A percentile compares a stretch with the other conserved stretches of the same genome.
These are phyloP conservation scores for Phaffia australis DNA, from an alignment of 768 basidiomycete species.

Conservation along the genomic window DNA sequence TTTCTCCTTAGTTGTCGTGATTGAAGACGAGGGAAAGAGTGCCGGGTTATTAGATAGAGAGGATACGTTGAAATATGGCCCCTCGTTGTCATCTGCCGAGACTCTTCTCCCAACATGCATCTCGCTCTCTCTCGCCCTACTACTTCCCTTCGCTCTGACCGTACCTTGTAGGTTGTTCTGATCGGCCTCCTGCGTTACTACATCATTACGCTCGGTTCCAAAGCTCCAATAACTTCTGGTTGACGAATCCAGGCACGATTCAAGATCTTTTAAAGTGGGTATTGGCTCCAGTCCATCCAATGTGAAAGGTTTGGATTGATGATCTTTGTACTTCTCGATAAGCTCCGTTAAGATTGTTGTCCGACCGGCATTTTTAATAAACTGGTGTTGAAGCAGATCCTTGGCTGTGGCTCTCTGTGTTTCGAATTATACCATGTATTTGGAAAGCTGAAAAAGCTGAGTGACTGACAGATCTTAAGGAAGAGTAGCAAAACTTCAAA, in stretches of 20 bases:
- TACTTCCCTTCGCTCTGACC: background rate
- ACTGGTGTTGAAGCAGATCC: slow-evolving; percentile 85
- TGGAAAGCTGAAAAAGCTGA: background rate
- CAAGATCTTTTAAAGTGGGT: slow-evolving; percentile 2
- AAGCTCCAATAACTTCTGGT: slow-evolving; percentile 93
- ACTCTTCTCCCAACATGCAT: background rate
- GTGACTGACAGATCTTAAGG: background rate
- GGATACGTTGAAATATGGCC: background rate
- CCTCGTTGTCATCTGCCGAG: background rate
- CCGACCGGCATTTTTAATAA: slow-evolving; percentile 67
- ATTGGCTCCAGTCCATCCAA: background rate
- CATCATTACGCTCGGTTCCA: slow-evolving; percentile 55
- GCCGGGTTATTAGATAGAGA: background rate
- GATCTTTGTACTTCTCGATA: slow-evolving; percentile 76
- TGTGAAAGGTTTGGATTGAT: slow-evolving; percentile 46
- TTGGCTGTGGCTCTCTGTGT: slow-evolving; percentile 74
- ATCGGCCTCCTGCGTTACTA: slow-evolving; percentile 29
- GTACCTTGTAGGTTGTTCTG: slow-evolving; percentile 25
- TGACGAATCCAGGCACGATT: slow-evolving; percentile 32
- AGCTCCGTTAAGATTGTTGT: slow-evolving; percentile 76
- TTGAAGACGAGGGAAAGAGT: background rate
- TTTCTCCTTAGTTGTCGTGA: background rate
- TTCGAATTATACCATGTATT: background rate
- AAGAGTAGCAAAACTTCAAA: background rate
- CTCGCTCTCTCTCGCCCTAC: background rate